Conservation (phyloP, 2,329 filamentous ascomycete species). For the Pseudocercospora ulei region DNA sequence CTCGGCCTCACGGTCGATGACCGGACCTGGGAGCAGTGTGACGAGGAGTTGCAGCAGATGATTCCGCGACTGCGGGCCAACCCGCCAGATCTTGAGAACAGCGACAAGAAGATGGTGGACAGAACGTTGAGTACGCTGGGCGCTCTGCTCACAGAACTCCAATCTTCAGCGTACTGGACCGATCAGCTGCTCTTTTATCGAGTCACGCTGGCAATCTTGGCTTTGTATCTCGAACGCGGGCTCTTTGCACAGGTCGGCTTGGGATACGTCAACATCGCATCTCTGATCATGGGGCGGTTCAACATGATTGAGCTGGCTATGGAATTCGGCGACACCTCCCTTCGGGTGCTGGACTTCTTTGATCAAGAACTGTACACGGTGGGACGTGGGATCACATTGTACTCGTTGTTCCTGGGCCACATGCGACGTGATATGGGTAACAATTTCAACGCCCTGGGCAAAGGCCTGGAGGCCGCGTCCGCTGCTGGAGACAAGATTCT, state of each 20-base stretch:
- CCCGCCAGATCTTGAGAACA: slow-evolving; percentile 16
- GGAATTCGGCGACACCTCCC: slow-evolving; percentile 53
- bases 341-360: slow-evolving; percentile 55
- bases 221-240: slow-evolving; percentile 55
- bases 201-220: slow-evolving; percentile 56
- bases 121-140: slow-evolving; percentile 54
- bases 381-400: slow-evolving; percentile 59
- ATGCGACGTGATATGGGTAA: slow-evolving; percentile 53
- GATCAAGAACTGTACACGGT: slow-evolving; percentile 55
- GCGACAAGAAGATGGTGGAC: slow-evolving; percentile 39
- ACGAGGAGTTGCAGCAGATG: slow-evolving; percentile 56
- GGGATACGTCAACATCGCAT: slow-evolving; percentile 57
- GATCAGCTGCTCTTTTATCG: slow-evolving; percentile 64
- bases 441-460: slow-evolving; percentile 53
- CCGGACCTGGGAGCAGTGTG: slow-evolving; percentile 65
- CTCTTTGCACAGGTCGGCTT: slow-evolving; percentile 60
- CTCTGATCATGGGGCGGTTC: slow-evolving; percentile 59
- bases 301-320: slow-evolving; percentile 59
- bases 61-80: slow-evolving; percentile 24
- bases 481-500: slow-evolving; percentile 61
- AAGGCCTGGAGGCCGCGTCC: slow-evolving; percentile 56
- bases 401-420: slow-evolving; percentile 61
- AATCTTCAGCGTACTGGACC: slow-evolving; percentile 55
- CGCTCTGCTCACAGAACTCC: slow-evolving; percentile 50
- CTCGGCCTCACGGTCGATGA: slow-evolving; percentile 59